Conservation (phyloP, 2,329 filamentous ascomycete genomes). For the Cadophora sp. region DNA sequence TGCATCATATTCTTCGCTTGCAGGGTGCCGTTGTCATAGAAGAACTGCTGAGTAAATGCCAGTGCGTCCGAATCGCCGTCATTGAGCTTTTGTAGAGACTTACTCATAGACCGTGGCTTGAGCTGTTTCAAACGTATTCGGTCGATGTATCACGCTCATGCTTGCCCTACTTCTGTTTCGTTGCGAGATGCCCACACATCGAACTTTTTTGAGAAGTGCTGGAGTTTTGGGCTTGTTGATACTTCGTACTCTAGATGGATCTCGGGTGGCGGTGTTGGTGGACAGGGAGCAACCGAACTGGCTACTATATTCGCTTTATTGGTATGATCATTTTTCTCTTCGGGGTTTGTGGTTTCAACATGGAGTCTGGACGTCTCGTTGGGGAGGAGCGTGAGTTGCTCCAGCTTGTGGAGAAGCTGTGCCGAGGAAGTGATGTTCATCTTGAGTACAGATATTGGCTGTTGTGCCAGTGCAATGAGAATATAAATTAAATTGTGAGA, state of each 20-base stretch:
- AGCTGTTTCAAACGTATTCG: neutral
- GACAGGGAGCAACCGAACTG: neutral
- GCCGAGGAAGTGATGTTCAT: neutral
- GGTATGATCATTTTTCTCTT: neutral
- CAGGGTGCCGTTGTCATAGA: slow-evolving; percentile 1
- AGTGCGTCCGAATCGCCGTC: slow-evolving; percentile 9
- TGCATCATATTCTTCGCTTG: neutral
- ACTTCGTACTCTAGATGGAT: slow-evolving; percentile 3
- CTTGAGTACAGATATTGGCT: neutral
- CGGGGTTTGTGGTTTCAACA: neutral
- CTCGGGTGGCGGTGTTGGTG: neutral
- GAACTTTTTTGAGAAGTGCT: slow-evolving; percentile 10
- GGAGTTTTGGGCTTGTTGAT: neutral
- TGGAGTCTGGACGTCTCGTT: neutral
- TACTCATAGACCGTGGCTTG: neutral
- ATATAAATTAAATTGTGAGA: neutral
- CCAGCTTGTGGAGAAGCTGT: neutral
- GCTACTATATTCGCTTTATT: neutral
- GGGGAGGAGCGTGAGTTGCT: neutral
- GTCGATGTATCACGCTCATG: slow-evolving; percentile 15
- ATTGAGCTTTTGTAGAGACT: slow-evolving; percentile 1
- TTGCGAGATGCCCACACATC: neutral
- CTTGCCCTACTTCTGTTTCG: neutral
- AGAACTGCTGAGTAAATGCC: slow-evolving; percentile 8
- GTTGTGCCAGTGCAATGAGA: neutral